Base-by-base conservation (phyloP, 106 monocot genomes). In the Cymbidium sinense region DNA sequence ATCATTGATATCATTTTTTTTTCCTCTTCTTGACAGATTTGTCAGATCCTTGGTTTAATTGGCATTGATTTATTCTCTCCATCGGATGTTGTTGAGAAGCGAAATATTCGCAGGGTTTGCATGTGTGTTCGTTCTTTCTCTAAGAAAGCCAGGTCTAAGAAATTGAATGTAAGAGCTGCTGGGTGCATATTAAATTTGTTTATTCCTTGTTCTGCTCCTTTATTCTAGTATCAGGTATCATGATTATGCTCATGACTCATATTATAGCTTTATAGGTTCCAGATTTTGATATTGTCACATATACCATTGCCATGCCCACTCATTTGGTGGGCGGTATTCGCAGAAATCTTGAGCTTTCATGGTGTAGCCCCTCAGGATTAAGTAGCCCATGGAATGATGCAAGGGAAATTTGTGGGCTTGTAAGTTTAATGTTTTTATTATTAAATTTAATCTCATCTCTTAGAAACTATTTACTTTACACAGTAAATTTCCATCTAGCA, bases 101-200 rank as follows among this genome's bases (percentile, higher is more conserved):
- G 91, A 76, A 82, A 91, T 79, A 70, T 76, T 70, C 91, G 91
- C 34, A 86, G 82, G 83, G 91, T 91, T 37, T 92, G 91, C 74
- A 92, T 92, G 87, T 92, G 91, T 70, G 85, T 92, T 70, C 91
- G 91, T 31, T 92, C 86, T 54, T 80, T 92, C n/a, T 92, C 91
- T 29, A 92, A 89, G 39, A 92, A 82, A 70, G 82, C 91, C 36
- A 86, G 82, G 62, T 73, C 58, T 34, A 87, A 77, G 71, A 72
- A 83, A 34, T 79, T 92, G 64, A 78, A 77, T 52, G 91, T 92
- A 79, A 86, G 61, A 62, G 47, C 13, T 1, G 17, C 13, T 13
- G 47, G 47, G 13, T 13, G 17, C 47, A 47, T 17, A 0, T 47
- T 13, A 47, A 47, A 15, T 47, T 47, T 62, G 25, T 25, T 62